Base-by-base conservation (phyloP, 495 filamentous ascomycete genomes). In the Trichocladium uniseriatum region DNA sequence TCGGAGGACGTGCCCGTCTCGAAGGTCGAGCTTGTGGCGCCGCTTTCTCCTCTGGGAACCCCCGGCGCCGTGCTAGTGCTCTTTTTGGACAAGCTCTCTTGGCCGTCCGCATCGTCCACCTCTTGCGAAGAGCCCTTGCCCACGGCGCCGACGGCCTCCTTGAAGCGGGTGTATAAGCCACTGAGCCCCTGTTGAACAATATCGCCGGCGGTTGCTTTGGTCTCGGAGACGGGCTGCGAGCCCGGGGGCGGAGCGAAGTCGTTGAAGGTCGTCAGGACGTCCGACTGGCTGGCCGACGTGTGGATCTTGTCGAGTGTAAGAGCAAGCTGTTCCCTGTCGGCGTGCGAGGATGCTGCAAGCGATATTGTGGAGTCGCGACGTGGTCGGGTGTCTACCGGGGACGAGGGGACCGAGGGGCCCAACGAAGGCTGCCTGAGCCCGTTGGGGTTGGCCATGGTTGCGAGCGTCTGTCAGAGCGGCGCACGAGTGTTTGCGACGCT, bases 231-330 rank as follows among this genome's bases (percentile, higher is more conserved):
- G 3, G 79, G 70, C 64, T 53, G 67, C 46, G 54, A 72, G 38
- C 64, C 77, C 45, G 69, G 85, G 51, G 69, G 83, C 40, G 72
- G 78, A 10, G 74, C 83, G 48, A 92, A 87, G 41, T 94, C 89
- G 65, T 90, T 89, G 68, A 96, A 96, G 16, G 86, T 88, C 9
- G 88, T 95, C 11, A 94, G 71, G 29, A 78, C 74, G 28, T 83
- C 83, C 11, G 86, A 84, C 52, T 86, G 85, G 55, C 83, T 90
- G 6, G 89, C 87, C 18, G 83, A 73, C 14, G 68, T 86, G 67
- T 96, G 89, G 29, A 95, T 94, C 45, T 86, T 80, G 64, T 92
- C 86, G 29, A 96, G 77, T 13, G 83, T 74, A 46, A 86, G 77
- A 16, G 84, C 76, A 16, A 89, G 74, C 14, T 79, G 78, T 45